Base-by-base conservation (phyloP, 2,329 filamentous ascomycete species). In the Alternaria infectoria region DNA sequence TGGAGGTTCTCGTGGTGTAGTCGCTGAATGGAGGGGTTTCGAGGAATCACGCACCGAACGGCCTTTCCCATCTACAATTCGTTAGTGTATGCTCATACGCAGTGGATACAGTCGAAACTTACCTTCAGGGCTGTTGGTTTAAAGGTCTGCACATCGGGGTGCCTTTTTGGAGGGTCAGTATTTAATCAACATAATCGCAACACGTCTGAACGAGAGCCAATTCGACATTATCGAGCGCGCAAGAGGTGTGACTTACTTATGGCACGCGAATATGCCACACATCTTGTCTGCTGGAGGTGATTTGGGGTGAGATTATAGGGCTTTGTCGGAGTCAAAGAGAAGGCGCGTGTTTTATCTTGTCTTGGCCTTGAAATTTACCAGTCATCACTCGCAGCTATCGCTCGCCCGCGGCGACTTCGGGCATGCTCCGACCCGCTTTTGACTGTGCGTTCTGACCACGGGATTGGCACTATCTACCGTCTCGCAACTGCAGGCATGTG, bases 251-350 rank as follows among this genome's bases (percentile, higher is more conserved):
- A 64, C 78, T 64, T 80, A 97, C 93, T 88, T 86, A 83, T 97
- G 93, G 84, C 94, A 97, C 76, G 93, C 94, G 83, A 97, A 97
- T 79, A 97, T 97, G 83, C 93, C 93, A 90, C 93, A 97, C 93
- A 97, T 97, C 75, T 81, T 91, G 86, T 57, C 62, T 54, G 61
- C 60, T 65, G 61, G 45, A 43, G 28, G 19, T 43, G 55, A 30
- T 30, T 30, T 30, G 28, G 28, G 28, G 28, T 30, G 28, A 30
- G 28, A 30, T 30, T 30, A 30, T 13, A 30, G 28, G 28, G 28
- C 1, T 30, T 30, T 64, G 64, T 64, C 36, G 59, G 54, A 58
- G 50, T 30, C 30, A 61, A 50, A 19, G 28, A 36, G 46, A 47
- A 30, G 28, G 28, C 28, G 28, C 28, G 28, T 30, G 28, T 50